Conservation (phyloP, 768 basidiomycete genomes). For the Termitomyces eurrhizus region DNA sequence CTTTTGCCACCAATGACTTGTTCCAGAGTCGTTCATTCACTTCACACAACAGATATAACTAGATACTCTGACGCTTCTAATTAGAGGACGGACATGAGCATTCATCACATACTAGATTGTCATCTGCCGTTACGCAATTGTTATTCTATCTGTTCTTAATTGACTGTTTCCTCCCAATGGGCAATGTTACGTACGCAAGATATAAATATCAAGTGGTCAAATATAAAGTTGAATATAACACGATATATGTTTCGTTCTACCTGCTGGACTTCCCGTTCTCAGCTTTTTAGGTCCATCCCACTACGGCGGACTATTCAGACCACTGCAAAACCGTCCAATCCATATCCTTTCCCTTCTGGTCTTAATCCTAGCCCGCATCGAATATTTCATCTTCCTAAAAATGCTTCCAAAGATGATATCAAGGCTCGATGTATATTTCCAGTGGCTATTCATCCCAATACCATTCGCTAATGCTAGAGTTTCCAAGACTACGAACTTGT, state of each 20-base stretch:
- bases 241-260: constrained; percentile 4
- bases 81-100: constrained; percentile 2
- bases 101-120: constrained; percentile 4
- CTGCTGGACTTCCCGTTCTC: constrained; percentile 1
- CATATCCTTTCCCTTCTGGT: constrained; percentile 49
- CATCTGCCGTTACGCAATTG: not conserved
- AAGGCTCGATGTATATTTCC: constrained; percentile 53
- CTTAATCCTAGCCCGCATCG: constrained; percentile 56
- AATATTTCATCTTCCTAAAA: constrained; percentile 56
- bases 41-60: constrained; percentile 7
- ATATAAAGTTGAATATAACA: not conserved
- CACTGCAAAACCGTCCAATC: constrained; percentile 9
- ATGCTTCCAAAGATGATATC: constrained; percentile 48
- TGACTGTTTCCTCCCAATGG: not conserved
- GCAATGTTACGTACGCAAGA: not conserved
- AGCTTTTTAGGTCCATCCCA: not conserved
- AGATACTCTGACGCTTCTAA: constrained; percentile 3
- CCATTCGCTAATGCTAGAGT: not conserved
- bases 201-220: no score
- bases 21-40: constrained; percentile 10
- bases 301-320: constrained; percentile 3
- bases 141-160: constrained; percentile 7
- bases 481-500: constrained; percentile 73
- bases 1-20: constrained; percentile 22
- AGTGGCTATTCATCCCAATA: not conserved